These are phyloP conservation scores for Phyllosticta paracitricarpa DNA, from an alignment of 2,329 filamentous ascomycete genomes.

Conservation along the genomic window DNA sequence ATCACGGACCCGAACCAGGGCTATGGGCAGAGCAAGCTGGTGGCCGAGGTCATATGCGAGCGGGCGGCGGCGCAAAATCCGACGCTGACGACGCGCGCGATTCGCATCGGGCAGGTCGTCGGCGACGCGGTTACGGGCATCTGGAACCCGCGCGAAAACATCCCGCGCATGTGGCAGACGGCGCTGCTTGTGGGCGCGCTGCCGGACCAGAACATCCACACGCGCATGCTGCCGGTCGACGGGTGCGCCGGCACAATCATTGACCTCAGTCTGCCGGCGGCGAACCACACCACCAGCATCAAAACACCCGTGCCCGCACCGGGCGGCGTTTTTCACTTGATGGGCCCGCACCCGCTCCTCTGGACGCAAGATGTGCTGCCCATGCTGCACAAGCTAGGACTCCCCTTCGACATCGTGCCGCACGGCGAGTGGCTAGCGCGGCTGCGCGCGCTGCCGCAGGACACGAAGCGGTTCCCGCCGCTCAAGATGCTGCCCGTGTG, in stretches of 20 bases:
- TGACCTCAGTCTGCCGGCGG: constrained; percentile 9
- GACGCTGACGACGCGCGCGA: constrained; percentile 22
- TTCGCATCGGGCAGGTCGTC: constrained; percentile 38
- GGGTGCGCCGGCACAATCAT: constrained; percentile 28
- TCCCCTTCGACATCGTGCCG: constrained; percentile 17
- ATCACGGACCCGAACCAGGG: constrained; percentile 25
- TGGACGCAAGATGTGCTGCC: constrained; percentile 47
- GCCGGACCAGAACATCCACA: constrained; percentile 32
- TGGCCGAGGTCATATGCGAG: constrained; percentile 37
- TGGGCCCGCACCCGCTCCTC: constrained; percentile 39
- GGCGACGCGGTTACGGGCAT: constrained; percentile 37
- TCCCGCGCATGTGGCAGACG: constrained; percentile 40
- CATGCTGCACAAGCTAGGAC: constrained; percentile 34
- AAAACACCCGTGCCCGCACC: not conserved
- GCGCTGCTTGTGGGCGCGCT: constrained; percentile 38
- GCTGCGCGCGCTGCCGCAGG: constrained; percentile 15
- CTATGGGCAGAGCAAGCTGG: constrained; percentile 41
- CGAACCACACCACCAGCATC: not conserved
- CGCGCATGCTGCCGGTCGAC: constrained; percentile 37
- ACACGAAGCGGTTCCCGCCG: constrained; percentile 18
- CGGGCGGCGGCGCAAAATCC: constrained; percentile 12
- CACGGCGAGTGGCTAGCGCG: constrained; percentile 19
- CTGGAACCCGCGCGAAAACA: constrained; percentile 42
- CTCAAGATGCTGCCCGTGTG: constrained; percentile 23
- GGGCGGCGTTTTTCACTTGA: constrained; percentile 39